Percentiles rank a stretch among this genome's conserved stretches.
phyloP scores from a whole-genome alignment of 441 rosid genomes.

The Aleurites moluccanus region DNA sequence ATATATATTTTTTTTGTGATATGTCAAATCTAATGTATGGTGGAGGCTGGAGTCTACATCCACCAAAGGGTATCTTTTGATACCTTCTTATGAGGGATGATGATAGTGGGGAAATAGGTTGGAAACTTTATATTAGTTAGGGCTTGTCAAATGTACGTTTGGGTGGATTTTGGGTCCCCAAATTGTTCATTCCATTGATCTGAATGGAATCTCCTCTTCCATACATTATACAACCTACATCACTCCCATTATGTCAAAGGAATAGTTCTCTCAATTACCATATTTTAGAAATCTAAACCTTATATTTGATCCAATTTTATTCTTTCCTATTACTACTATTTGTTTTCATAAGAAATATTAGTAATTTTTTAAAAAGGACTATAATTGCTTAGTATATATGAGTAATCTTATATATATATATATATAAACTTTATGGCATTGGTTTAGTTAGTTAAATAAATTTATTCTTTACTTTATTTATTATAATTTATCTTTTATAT shows the following conservation, averaged over 20 bases:
- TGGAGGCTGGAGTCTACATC: slow-evolving; percentile 28
- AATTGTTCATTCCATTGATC: slow-evolving; percentile 37
- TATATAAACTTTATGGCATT: too few relatives aligned
- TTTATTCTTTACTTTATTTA: too few relatives aligned
- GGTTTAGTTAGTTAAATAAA: too few relatives aligned
- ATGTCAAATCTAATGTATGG: slow-evolving; percentile 37
- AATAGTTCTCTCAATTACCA: slow-evolving; percentile 17
- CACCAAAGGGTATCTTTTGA: slow-evolving; percentile 20
- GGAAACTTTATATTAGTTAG: slow-evolving; percentile 29
- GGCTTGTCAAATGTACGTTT: slow-evolving; percentile 33
- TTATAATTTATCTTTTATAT: too few relatives aligned
- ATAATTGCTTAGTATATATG: too few relatives aligned
- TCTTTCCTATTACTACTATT: too few relatives aligned
- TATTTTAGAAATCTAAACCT: slow-evolving; percentile 3
- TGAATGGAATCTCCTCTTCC: slow-evolving; percentile 42
- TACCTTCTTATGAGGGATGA: slow-evolving; percentile 30
- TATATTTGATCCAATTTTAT: too few relatives aligned
- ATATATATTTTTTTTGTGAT: slow-evolving; percentile 12
- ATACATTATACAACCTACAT: background rate
- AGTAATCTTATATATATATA: too few relatives aligned
- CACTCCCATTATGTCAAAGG: slow-evolving; percentile 22
- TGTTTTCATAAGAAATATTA: too few relatives aligned
- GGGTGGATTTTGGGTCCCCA: slow-evolving; percentile 38
- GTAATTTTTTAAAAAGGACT: too few relatives aligned
- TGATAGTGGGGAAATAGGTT: slow-evolving; percentile 28